These are phyloP conservation scores for Osmanthus fragrans DNA, from an alignment of 257 asterid species.

Conservation along the genomic window DNA sequence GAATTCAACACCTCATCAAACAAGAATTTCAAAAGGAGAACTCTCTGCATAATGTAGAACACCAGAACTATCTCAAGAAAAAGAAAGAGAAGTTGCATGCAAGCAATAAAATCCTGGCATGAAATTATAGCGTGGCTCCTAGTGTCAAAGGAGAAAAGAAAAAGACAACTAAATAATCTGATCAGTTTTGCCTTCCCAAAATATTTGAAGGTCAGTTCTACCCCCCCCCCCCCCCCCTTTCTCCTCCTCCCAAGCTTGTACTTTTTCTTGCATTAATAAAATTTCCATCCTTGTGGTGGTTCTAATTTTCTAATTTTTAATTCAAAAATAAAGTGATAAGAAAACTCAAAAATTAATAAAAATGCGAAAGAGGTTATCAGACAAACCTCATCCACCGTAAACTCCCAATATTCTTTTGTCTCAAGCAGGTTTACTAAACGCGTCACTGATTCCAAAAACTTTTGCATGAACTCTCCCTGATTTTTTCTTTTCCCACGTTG, in stretches of 20 bases:
- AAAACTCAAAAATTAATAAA: background rate
- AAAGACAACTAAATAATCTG: background rate
- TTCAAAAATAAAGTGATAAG: background rate
- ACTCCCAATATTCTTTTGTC: constrained; percentile 77
- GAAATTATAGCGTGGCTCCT: background rate
- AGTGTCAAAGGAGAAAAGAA: background rate
- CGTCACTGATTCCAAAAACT: constrained; percentile 56
- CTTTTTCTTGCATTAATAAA: background rate
- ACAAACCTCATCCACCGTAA: constrained; percentile 76
- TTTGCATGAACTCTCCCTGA: constrained; percentile 47
- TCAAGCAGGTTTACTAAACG: constrained; percentile 68
- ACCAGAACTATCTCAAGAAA: constrained; percentile 10
- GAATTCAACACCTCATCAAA: constrained; percentile 77
- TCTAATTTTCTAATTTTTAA: background rate
- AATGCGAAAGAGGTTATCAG: background rate
- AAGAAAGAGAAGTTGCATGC: constrained; percentile 19
- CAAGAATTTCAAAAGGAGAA: constrained; percentile 79
- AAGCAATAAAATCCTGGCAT: constrained; percentile 11
- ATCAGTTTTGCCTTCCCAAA: background rate
- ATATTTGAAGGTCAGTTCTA: background rate
- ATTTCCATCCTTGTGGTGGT: background rate
- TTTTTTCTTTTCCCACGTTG: constrained; percentile 39
- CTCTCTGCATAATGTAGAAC: constrained; percentile 63
- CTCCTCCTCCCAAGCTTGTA: background rate
- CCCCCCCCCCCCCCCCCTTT: background rate